Base-by-base conservation (phyloP, 192 early-diverging fungal genomes). In the Globomyces pollinis-pini region DNA sequence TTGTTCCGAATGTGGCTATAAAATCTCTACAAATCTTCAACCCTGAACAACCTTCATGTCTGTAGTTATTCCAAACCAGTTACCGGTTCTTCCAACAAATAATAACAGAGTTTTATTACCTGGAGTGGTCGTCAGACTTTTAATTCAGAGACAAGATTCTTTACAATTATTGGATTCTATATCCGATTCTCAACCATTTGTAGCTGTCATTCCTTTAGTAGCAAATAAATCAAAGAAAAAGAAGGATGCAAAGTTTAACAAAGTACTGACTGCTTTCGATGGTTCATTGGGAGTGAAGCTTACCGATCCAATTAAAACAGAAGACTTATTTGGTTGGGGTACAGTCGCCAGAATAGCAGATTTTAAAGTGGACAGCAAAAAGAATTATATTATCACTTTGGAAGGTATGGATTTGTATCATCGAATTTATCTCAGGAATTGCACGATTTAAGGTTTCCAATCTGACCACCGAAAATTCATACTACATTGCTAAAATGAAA, bases 41-140 rank as follows among this genome's bases (percentile, higher is more conserved):
- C n/a, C n/a, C n/a, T n/a, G n/a, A n/a, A n/a, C n/a, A n/a, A n/a
- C n/a, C n/a, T n/a, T n/a, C n/a, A 36, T 36, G 52, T 43, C 34
- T 7, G 16, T 54, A 16, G 29, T 12, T 3, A 54, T 54, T 12
- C 60, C 64, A 59, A 43, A 29, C 33, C 13, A 39, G 9, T 60
- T 77, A 13, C 57, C 68, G 24, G 49, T 77, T 29, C 50, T 73
- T 9, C 75, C 75, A 6, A 64, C 67, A 12, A 53, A 63, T 45
- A 69, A 69, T 61, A 45, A 53, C 29, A 64, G 66, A 45, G 79
- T 86, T 8, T 70, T 89, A 12, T 66, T 87, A 3, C 87, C 87
- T 9, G 79, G 79, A 8, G 69, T 83, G 5, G 79, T 86, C 9
- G 63, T 80, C 30, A 73, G 80, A 1, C 58, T 82, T n/a, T 75